These are phyloP conservation scores for Bryoglossum gracile DNA, from an alignment of 495 filamentous ascomycete species.

Conservation along the genomic window DNA sequence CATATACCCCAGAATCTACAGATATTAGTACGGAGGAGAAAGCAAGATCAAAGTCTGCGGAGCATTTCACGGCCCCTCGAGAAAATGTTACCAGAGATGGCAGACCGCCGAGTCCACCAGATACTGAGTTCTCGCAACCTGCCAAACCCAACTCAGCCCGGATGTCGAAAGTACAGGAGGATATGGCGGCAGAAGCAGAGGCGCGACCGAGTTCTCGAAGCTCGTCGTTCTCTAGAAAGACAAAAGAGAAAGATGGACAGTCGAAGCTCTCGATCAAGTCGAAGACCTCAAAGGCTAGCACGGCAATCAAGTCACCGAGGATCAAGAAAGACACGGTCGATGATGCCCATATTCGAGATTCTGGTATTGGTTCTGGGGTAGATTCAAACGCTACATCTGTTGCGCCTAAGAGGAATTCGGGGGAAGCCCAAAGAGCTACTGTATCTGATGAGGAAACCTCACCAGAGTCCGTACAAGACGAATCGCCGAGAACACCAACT, in stretches of 20 bases:
- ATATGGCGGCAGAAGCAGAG: constrained; percentile 16
- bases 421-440: constrained; percentile 5
- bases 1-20: constrained; percentile 26
- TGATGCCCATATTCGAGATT: constrained; percentile 16
- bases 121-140: constrained; percentile 45
- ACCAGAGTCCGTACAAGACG: constrained; percentile 20
- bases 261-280: constrained; percentile 43
- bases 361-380: constrained; percentile 31
- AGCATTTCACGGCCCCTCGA: constrained; percentile 24
- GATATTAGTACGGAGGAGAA: constrained; percentile 22
- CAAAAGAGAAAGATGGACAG: constrained; percentile 24
- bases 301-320: constrained; percentile 18
- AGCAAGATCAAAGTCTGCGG: constrained; percentile 16
- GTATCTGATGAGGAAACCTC: constrained; percentile 18
- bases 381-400: constrained; percentile 63
- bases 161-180: constrained; percentile 21
- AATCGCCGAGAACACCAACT: constrained; percentile 24
- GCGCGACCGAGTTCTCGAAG: constrained; percentile 21
- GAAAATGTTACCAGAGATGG: constrained; percentile 28
- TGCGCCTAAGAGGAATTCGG: constrained; percentile 47
- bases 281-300: constrained; percentile 34
- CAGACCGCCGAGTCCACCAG: constrained; percentile 47
- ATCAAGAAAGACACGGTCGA: background rate
- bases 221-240: constrained; percentile 10
- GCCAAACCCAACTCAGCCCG: constrained; percentile 16